Conservation (phyloP, 495 filamentous ascomycete genomes). For the Aspergillus haitiensis region DNA sequence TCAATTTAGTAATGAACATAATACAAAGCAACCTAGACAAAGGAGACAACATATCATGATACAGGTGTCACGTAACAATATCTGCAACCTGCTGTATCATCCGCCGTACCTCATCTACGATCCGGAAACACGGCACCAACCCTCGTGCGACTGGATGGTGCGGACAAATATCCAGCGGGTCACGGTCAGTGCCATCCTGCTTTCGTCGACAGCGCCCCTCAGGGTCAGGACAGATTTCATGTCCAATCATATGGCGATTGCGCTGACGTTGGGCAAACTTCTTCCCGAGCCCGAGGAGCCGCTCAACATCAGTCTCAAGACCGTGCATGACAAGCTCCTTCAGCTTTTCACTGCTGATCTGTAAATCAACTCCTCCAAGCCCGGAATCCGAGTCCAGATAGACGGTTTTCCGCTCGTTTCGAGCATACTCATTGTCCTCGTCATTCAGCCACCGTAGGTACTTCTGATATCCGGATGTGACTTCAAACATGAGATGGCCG, state of each 20-base stretch:
- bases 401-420: conserved; percentile 4
- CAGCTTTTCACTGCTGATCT: conserved; percentile 7
- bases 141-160: conserved; percentile 6
- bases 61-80: conserved; percentile 8
- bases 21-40: neutral
- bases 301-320: conserved; percentile 6
- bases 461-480: conserved; percentile 5
- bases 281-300: neutral
- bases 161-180: conserved; percentile 8
- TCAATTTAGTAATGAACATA: neutral
- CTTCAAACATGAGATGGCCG: conserved; percentile 10
- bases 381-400: neutral
- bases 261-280: conserved; percentile 9
- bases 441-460: conserved; percentile 8
- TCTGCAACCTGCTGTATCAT: conserved; percentile 13
- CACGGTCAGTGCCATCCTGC: conserved; percentile 4
- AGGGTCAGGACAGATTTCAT: conserved; percentile 6
- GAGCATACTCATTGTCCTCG: neutral
- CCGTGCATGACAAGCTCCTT: conserved; percentile 12
- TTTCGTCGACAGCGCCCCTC: conserved; percentile 7
- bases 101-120: conserved; percentile 8
- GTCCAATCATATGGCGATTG: conserved; percentile 6
- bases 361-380: conserved; percentile 4
- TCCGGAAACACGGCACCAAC: conserved; percentile 10
- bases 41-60: neutral